phyloP scores from a whole-genome alignment of 129 eudicot species.

The Kitagawia praeruptora region DNA sequence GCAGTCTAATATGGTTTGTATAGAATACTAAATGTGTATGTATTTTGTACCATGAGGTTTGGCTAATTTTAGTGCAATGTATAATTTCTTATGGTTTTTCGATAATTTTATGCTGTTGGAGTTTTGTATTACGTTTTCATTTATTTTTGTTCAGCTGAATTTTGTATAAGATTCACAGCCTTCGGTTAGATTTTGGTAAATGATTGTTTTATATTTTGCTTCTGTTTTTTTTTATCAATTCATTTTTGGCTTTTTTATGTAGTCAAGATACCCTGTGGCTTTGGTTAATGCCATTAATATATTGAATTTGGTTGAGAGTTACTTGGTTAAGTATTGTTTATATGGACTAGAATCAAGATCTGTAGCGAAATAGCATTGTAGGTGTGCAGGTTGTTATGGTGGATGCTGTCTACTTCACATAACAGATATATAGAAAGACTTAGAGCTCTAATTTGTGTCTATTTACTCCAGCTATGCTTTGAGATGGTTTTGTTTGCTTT shows the following conservation, averaged over 20 bases:
- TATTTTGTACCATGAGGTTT: not conserved
- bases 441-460: not conserved
- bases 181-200: not conserved
- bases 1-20: not conserved
- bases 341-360: not conserved
- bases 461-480: not conserved
- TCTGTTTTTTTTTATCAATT: not conserved
- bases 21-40: not conserved
- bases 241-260: not conserved
- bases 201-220: not conserved
- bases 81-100: not conserved
- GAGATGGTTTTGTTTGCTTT: not conserved
- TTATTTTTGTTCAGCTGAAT: not conserved
- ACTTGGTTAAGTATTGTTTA: not conserved
- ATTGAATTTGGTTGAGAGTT: not conserved
- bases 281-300: not conserved
- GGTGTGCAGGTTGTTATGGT: not conserved
- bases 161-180: not conserved
- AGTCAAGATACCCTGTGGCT: not conserved
- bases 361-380: not conserved
- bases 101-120: not conserved
- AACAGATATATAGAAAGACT: not conserved
- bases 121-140: not conserved
- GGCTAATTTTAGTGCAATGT: not conserved
- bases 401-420: not conserved